Base-by-base conservation (phyloP, 2,329 filamentous ascomycete species). In the Scleromitrula shiraiana region DNA sequence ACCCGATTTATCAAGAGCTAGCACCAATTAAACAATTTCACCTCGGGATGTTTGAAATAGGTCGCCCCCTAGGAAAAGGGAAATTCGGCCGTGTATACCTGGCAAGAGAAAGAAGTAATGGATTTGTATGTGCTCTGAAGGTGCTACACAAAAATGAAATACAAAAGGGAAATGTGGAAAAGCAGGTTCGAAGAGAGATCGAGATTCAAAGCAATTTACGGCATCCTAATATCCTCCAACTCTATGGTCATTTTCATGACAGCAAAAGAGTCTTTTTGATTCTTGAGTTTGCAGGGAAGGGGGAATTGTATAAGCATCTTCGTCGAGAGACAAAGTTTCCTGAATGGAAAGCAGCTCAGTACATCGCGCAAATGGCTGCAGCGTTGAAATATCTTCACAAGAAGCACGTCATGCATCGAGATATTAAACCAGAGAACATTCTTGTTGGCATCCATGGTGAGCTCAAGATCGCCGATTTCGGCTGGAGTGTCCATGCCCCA, bases 371-470 rank as follows among this genome's bases (percentile, higher is more conserved):
- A 60, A 86, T 86, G 83, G 81, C 82, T n/a, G 84, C 84, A 37
- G 89, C 89, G 0, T 71, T 95, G 59, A 83, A 83, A 58, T 97
- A 96, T 64, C 77, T 96, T 38, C 90, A 96, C 72, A 88, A 88
- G 66, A 97, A 97, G 72, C 89, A 96, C 66, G 87, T 97, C 58
- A 97, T 97, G 71, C 91, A 97, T 68, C 79, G 90, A 50, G 90
- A 97, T 61, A 97, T 97, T 71, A 97, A 97, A 73, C 90, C 90
- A 2, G 90, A 97, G 69, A 97, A 97, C 62, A 97, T 97, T 55
- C 77, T 97, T 19, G 84, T 97, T 24, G 91, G 91, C 12, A 89
- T 97, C 51, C 91, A 97, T 64, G 93, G 90, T 56, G 93, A 98
- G 73, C 90, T 98, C 71, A 98, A 98, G 69, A 90, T 98, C 62